Evolutionary conservation across 768 basidiomycete species (phyloP), one percentile per base, ranked within the genome.

Genomic region (Pleurotus citrinopileatus): DNA sequence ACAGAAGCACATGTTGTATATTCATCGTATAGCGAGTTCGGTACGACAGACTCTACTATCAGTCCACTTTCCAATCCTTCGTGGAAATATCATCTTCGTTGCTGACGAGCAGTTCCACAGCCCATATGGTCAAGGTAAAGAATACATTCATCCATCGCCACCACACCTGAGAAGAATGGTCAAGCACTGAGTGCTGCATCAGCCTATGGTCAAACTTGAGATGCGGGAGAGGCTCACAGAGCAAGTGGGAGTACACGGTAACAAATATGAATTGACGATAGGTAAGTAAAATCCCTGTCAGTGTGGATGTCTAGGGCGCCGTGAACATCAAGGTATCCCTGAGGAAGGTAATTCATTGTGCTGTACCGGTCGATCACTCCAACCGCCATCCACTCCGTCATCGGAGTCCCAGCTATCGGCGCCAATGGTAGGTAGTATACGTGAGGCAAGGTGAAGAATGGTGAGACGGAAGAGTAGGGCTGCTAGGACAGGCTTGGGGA

Each of bases 121-220:
- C 83, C 91, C 92, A 94, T 37, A 92, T 79, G 22, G 85, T 74
- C 25, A 94, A 76, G 3, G 89, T 92, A 68, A 93, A 87, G 72
- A 92, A 90, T 28, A 94, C 86, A 63, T 91, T 90, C 75, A 87
- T 86, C 91, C 91, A 93, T 57, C 91, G 80, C 88, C 91, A 93
- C 91, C 91, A 94, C 45, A 92, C 82, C 64, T 93, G 91, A n/a
- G 89, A 90, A 17, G 91, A 88, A 63, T 90, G 87, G 61, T 94
- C 91, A 51, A 94, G 73, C 42, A 94, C 91, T 92, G 51, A 4
- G 60, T 42, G 10, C 22, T n/a, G 9, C 52, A 37, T 57, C 22
- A 27, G 27, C 25, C 40, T 54, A 29, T 20, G 48, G 28, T 48
- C 32, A 56, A 12, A 37, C 38, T 25, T 19, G 37, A 29, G 27